Evolutionary conservation across 1,284 basidiomycete species (phyloP).

Genomic region (Termitomyces sp.): DNA sequence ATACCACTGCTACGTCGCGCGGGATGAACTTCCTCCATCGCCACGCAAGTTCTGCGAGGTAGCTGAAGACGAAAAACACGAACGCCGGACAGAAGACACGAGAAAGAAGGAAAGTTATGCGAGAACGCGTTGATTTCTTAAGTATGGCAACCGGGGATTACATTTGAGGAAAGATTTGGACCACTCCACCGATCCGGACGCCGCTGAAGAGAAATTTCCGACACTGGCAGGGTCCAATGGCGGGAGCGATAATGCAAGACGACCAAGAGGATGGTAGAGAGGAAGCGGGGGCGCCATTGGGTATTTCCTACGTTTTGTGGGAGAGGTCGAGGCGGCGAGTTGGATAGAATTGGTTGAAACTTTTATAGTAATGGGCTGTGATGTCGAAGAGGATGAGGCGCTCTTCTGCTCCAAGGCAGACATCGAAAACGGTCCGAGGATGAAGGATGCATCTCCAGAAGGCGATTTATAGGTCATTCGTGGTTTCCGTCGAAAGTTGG

Average conservation of each 20-base stretch:
- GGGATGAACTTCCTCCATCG: slow-evolving; percentile 39
- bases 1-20: slow-evolving; percentile 33
- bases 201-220: slow-evolving; percentile 36
- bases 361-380: slow-evolving; percentile 10
- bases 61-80: slow-evolving; percentile 10
- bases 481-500: slow-evolving; percentile 40
- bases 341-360: slow-evolving; percentile 9
- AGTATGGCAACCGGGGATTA: slow-evolving; percentile 10
- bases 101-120: slow-evolving; percentile 7
- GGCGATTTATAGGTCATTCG: slow-evolving; percentile 49
- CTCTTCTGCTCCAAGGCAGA: slow-evolving; percentile 10
- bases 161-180: background rate
- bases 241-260: slow-evolving; percentile 61
- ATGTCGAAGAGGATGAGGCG: slow-evolving; percentile 13
- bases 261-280: slow-evolving; percentile 64
- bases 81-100: slow-evolving; percentile 15
- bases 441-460: slow-evolving; percentile 26
- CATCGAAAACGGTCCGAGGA: slow-evolving; percentile 18
- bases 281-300: slow-evolving; percentile 49
- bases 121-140: slow-evolving; percentile 14
- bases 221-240: slow-evolving; percentile 54
- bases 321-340: background rate
- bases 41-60: slow-evolving; percentile 17
- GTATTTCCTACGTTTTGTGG: slow-evolving; percentile 18
- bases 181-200: slow-evolving; percentile 14